A percentile compares a stretch with the other conserved stretches of the same genome.
These are phyloP conservation scores for Chrysanthemum seticuspe DNA, from an alignment of 129 eudicot genomes.

Conservation along the genomic window DNA sequence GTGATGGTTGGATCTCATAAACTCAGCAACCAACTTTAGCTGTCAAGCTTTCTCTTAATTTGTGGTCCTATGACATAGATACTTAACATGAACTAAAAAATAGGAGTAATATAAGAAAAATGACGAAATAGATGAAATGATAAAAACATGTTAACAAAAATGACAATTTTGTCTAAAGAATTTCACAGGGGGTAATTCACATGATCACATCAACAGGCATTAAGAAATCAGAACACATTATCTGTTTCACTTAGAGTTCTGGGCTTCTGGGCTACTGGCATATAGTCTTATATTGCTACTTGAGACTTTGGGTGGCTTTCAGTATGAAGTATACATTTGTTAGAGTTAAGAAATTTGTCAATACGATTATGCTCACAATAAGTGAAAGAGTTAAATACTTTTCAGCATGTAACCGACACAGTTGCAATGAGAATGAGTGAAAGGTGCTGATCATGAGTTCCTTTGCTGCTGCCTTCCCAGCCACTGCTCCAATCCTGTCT, in stretches of 20 bases:
- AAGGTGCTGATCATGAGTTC: slow-evolving; percentile 93
- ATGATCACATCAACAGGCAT: slow-evolving; percentile 2
- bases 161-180: slow-evolving; percentile 7
- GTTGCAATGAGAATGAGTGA: slow-evolving; percentile 91
- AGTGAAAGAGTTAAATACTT: slow-evolving; percentile 45
- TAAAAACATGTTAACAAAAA: slow-evolving; percentile 2
- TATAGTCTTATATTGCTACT: neutral
- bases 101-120: too few relatives aligned
- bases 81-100: too few relatives aligned
- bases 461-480: slow-evolving; percentile 84
- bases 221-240: neutral
- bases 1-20: too few relatives aligned
- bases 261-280: slow-evolving; percentile 1
- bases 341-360: neutral
- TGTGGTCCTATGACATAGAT: too few relatives aligned
- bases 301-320: neutral
- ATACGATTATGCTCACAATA: neutral
- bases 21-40: too few relatives aligned
- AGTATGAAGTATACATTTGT: neutral
- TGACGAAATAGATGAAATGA: neutral
- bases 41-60: too few relatives aligned
- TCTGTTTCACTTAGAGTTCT: neutral
- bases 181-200: neutral
- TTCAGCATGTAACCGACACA: slow-evolving; percentile 95
- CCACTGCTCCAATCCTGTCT: slow-evolving; percentile 82